Base-by-base conservation (phyloP, 2,329 filamentous ascomycete genomes). In the Hymenoscyphus linearis region DNA sequence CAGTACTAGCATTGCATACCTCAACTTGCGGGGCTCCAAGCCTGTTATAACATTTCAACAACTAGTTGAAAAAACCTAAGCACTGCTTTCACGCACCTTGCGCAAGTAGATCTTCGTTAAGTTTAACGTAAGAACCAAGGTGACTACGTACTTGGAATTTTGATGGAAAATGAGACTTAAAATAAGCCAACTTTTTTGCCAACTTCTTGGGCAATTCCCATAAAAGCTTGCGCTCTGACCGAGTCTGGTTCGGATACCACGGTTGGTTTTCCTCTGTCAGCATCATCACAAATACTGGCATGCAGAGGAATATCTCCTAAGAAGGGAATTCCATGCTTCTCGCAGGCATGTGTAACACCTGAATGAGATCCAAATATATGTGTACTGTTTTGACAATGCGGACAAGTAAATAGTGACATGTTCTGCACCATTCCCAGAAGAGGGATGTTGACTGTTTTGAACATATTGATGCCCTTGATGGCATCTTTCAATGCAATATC, bases 401-500 rank as follows among this genome's bases (percentile, higher is more conserved):
- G 90, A 68, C 92, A 96, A 3, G 81, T 84, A 72, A 96, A 96
- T 40, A 91, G 81, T 7, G 87, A 88, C 92, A 96, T 96, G 72
- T 96, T 96, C 73, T 95, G 88, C 18, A 99, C 88, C 76, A 98
- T 85, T 1, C 95, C 95, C 1, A 98, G 79, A 36, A 95, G 82
- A 56, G 90, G 87, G 60, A 67, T 71, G 18, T 89, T 79, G 69
- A 96, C 90, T 70, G 91, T 93, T 68, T 87, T 85, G 76, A 98
- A 98, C 85, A 99, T 92, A 69, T 91, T 90, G 65, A 97, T 88
- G 2, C 95, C 95, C 69, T 95, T 91, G 22, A 96, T 83, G 0
- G 95, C 93, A 71, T 99, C 95, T 68, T 93, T 91, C 1, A 97
- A 84, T 1, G 93, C 91, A 31, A 99, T 85, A 57, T 96, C 91